Conservation (phyloP, 345 rosid genomes). For the Garcia nutans region DNA sequence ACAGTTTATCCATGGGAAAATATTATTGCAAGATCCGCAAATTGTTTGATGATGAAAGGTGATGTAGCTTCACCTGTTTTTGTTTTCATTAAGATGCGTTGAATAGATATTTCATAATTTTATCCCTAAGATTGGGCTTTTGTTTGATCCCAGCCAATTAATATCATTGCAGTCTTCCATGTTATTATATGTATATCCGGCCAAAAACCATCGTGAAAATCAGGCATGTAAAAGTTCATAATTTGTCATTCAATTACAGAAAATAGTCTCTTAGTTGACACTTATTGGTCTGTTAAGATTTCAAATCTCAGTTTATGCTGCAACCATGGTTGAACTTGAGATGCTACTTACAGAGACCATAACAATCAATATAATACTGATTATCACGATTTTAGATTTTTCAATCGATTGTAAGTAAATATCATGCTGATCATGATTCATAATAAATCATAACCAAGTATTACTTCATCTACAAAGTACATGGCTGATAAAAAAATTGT, state of each 20-base stretch:
- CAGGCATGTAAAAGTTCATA: neutral
- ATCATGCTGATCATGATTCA: neutral
- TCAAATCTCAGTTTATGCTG: neutral
- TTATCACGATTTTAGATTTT: neutral
- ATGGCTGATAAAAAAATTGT: neutral
- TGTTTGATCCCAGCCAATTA: too few species aligned
- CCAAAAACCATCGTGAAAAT: too few species aligned
- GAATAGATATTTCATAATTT: neutral
- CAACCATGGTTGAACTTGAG: neutral
- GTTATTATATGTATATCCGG: neutral
- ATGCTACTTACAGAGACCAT: neutral
- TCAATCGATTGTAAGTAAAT: neutral
- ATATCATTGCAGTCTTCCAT: neutral
- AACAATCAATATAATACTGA: too few species aligned
- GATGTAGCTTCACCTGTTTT: slow-evolving; percentile 8
- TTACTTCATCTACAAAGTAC: neutral
- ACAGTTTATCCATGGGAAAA: slow-evolving; percentile 59
- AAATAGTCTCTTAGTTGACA: neutral
- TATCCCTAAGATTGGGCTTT: neutral
- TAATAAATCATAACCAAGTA: neutral
- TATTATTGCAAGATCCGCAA: slow-evolving; percentile 81
- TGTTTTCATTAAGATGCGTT: neutral
- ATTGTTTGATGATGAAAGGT: slow-evolving; percentile 77
- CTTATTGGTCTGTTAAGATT: neutral
- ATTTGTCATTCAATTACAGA: too few species aligned